phyloP scores from a whole-genome alignment of 306 rosid species.

The Vicia sativa region DNA sequence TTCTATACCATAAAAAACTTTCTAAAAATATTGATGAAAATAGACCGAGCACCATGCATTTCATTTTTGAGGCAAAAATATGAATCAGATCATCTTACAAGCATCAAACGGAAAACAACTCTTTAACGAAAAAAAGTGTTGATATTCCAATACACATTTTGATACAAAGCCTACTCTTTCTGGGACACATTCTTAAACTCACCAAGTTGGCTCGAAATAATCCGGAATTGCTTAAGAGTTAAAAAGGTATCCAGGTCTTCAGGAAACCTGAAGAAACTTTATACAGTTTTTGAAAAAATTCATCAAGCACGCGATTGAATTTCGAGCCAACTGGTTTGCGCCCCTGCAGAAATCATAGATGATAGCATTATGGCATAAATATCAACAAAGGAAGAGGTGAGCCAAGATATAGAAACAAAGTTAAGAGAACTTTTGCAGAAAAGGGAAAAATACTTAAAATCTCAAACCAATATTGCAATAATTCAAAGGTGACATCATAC shows the following conservation, averaged over 20 bases:
- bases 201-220: slow-evolving; percentile 79
- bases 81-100: slow-evolving; percentile 22
- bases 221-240: slow-evolving; percentile 52
- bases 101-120: slow-evolving; percentile 30
- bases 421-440: background rate
- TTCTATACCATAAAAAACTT: slow-evolving; percentile 26
- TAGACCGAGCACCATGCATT: background rate
- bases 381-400: background rate
- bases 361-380: slow-evolving; percentile 45
- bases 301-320: slow-evolving; percentile 62
- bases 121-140: slow-evolving; percentile 11
- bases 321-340: slow-evolving; percentile 80
- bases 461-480: slow-evolving; percentile 13
- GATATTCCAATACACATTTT: slow-evolving; percentile 30
- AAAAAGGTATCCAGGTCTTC: slow-evolving; percentile 70
- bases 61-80: slow-evolving; percentile 29
- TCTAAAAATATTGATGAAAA: slow-evolving; percentile 13
- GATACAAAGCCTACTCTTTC: slow-evolving; percentile 4
- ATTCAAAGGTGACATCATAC: slow-evolving; percentile 7
- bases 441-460: background rate
- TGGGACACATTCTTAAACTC: slow-evolving; percentile 46
- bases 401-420: slow-evolving; percentile 1
- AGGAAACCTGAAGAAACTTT: slow-evolving; percentile 63
- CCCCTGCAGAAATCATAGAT: slow-evolving; percentile 62
- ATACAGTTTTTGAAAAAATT: slow-evolving; percentile 53